phyloP scores from a whole-genome alignment of 441 rosid genomes.

The Brassica hybrid region DNA sequence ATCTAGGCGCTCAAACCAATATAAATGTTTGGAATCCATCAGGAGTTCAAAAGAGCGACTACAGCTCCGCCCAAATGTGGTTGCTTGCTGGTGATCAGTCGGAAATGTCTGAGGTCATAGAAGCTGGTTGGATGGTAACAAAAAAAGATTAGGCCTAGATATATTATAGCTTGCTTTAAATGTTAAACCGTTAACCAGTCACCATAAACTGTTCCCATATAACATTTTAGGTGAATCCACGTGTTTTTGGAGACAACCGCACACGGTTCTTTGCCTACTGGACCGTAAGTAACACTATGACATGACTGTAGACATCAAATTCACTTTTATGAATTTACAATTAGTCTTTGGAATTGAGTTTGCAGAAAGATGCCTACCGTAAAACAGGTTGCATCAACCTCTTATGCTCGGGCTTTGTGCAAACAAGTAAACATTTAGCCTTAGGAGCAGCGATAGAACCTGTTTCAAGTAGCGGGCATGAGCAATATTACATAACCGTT shows the following conservation, averaged over 20 bases:
- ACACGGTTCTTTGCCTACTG: slow-evolving; percentile 63
- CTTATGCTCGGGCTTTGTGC: slow-evolving; percentile 76
- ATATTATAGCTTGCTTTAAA: neutral
- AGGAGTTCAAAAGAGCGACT: slow-evolving; percentile 63
- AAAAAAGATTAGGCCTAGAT: neutral
- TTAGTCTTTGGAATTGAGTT: neutral
- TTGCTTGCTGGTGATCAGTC: slow-evolving; percentile 32
- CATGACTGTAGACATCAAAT: neutral
- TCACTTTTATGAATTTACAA: neutral
- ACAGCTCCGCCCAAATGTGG: slow-evolving; percentile 53
- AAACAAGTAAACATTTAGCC: slow-evolving; percentile 57
- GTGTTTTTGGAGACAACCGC: slow-evolving; percentile 56
- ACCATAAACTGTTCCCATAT: neutral
- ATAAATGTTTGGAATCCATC: slow-evolving; percentile 70
- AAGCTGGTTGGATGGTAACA: slow-evolving; percentile 74
- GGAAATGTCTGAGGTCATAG: slow-evolving; percentile 57
- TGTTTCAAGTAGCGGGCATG: slow-evolving; percentile 43
- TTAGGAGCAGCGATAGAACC: slow-evolving; percentile 67
- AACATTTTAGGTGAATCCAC: slow-evolving; percentile 65
- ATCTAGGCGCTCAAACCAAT: slow-evolving; percentile 63
- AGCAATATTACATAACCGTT: slow-evolving; percentile 54
- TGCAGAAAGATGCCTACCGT: slow-evolving; percentile 55
- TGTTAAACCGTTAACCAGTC: neutral
- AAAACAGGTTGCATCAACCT: slow-evolving; percentile 75
- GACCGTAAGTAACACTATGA: slow-evolving; percentile 56